Conservation (phyloP, 2,329 filamentous ascomycete species). For the Pyrenophora teres region DNA sequence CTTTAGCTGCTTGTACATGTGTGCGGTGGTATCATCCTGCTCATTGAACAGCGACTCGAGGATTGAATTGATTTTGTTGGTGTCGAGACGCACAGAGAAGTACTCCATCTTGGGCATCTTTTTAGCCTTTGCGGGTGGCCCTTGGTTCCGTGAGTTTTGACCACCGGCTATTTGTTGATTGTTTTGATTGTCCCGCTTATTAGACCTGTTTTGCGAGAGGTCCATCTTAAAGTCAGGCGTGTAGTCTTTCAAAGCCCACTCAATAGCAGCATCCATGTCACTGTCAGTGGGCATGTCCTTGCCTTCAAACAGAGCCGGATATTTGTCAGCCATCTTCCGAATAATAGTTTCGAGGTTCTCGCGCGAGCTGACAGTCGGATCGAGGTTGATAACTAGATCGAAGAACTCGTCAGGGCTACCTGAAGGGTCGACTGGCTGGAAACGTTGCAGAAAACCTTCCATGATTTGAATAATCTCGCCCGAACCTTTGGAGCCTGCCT, state of each 20-base stretch:
- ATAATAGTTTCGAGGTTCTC: constrained; percentile 84
- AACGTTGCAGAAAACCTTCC: constrained; percentile 88
- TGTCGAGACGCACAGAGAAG: constrained; percentile 63
- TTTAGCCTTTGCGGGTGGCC: constrained; percentile 52
- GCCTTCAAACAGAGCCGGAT: constrained; percentile 72
- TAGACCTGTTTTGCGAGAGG: constrained; percentile 60
- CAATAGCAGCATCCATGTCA: constrained; percentile 79
- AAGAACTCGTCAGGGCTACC: constrained; percentile 78
- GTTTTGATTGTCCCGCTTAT: constrained; percentile 24
- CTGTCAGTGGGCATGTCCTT: constrained; percentile 68
- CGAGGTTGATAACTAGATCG: constrained; percentile 81
- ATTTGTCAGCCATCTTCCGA: constrained; percentile 71
- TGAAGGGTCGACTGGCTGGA: constrained; percentile 74
- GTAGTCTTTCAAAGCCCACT: constrained; percentile 75
- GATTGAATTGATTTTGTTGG: constrained; percentile 57
- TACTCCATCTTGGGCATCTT: constrained; percentile 64
- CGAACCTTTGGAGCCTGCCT: constrained; percentile 72
- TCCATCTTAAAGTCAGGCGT: constrained; percentile 75
- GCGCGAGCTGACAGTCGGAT: constrained; percentile 76
- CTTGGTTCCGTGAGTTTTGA: constrained; percentile 18
- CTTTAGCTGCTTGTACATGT: constrained; percentile 77
- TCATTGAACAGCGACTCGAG: constrained; percentile 73
- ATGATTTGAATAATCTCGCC: constrained; percentile 86
- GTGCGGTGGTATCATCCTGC: constrained; percentile 58
- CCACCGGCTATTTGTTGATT: constrained; percentile 40